Percentiles rank a stretch among this genome's conserved stretches.
Conservation (phyloP, 1,284 basidiomycete species). For the Macrocybe sp. region DNA sequence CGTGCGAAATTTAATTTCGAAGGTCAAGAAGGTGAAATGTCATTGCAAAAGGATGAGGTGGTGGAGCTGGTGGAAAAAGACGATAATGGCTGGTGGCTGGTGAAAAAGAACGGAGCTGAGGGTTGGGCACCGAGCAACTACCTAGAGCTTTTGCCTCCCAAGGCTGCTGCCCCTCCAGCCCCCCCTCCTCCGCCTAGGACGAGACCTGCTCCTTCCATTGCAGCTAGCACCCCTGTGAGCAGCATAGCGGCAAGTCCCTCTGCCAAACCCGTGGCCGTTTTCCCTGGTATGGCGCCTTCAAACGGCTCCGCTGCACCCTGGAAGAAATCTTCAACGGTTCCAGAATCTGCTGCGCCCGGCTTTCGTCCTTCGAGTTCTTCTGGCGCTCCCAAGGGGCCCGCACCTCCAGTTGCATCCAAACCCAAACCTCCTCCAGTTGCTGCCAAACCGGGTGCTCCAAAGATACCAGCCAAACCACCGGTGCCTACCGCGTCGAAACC, state of each 20-base stretch:
- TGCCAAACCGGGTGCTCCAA: conserved; percentile 45
- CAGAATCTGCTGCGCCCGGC: conserved; percentile 39
- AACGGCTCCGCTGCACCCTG: conserved; percentile 70
- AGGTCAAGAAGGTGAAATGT: conserved; percentile 90
- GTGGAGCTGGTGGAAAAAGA: conserved; percentile 95
- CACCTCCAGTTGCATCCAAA: not conserved
- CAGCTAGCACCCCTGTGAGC: conserved; percentile 25
- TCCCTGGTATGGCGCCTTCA: conserved; percentile 60
- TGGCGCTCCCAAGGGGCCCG: conserved; percentile 15
- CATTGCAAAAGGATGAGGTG: conserved; percentile 84
- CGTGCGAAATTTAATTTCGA: conserved; percentile 86
- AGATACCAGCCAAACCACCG: conserved; percentile 47
- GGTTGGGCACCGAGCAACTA: conserved; percentile 98
- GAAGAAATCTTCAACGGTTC: conserved; percentile 51
- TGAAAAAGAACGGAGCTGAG: conserved; percentile 80
- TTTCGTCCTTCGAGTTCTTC: conserved; percentile 53
- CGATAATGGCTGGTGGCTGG: conserved; percentile 96
- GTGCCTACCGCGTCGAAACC: conserved; percentile 54
- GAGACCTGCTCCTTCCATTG: conserved; percentile 24
- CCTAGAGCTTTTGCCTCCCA: conserved; percentile 71
- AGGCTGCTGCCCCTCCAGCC: conserved; percentile 50
- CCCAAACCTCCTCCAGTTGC: conserved; percentile 41
- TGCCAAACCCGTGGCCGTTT: conserved; percentile 69
- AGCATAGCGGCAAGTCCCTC: conserved; percentile 48
- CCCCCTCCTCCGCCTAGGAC: conserved; percentile 69